Conservation (phyloP, 208 protist species). For the Lotmaria passim region DNA sequence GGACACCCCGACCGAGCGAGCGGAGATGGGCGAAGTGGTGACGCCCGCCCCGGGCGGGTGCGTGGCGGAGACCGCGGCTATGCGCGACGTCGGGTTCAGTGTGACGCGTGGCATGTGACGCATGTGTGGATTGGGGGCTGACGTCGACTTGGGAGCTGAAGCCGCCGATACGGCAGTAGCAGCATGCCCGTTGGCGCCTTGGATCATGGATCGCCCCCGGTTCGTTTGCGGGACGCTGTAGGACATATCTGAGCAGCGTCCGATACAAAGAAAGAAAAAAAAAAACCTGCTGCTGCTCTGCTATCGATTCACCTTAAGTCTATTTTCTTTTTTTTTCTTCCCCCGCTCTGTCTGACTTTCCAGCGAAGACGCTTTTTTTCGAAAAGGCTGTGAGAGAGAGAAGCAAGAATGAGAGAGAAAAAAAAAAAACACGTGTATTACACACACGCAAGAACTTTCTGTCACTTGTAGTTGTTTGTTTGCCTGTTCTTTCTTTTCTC, state of each 20-base stretch:
- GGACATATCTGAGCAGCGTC: background rate
- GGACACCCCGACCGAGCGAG: background rate
- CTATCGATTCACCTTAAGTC: too few species aligned
- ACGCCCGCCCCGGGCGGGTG: background rate
- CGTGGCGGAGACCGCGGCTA: slow-evolving; percentile 9
- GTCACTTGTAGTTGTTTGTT: too few species aligned
- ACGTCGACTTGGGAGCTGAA: background rate
- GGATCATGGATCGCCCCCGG: background rate
- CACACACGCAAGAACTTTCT: too few species aligned
- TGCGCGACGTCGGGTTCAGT: slow-evolving; percentile 29
- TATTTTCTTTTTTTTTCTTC: too few species aligned
- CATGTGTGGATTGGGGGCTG: slow-evolving; percentile 2
- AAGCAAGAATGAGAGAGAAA: slow-evolving; percentile 16
- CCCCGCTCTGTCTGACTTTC: too few species aligned
- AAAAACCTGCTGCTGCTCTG: too few species aligned
- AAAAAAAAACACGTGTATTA: background rate
- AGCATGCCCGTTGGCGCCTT: background rate
- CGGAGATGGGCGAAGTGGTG: slow-evolving; percentile 3
- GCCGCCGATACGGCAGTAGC: background rate
- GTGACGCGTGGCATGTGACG: slow-evolving; percentile 23
- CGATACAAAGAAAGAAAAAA: slow-evolving; percentile 8
- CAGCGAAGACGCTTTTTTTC: too few species aligned
- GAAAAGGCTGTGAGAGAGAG: too few species aligned
- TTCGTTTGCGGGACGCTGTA: slow-evolving; percentile 2
- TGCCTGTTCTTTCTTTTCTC: background rate